Evolutionary conservation across 75 land plant species (phyloP).

Genomic region (Gnetum montanum): DNA sequence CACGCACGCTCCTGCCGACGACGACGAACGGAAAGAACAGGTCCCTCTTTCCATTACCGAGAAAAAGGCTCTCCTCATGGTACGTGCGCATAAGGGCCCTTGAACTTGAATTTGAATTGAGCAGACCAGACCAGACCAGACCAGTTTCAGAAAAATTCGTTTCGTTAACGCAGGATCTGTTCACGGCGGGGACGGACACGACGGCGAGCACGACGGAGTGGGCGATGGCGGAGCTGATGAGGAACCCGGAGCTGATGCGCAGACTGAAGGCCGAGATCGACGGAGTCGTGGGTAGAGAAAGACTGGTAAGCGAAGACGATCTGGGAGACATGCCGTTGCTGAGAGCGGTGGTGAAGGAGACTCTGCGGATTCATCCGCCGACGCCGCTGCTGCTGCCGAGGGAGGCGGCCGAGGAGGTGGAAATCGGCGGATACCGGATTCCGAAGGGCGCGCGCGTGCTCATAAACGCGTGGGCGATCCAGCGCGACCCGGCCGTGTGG

Average conservation of each 20-base stretch:
- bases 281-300: slow-evolving; percentile 2
- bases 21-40: neutral
- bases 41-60: neutral
- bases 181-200: slow-evolving; percentile 25
- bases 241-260: slow-evolving; percentile 10
- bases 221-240: slow-evolving; percentile 28
- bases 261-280: slow-evolving; percentile 5
- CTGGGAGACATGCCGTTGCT: slow-evolving; percentile 6
- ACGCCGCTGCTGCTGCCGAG: slow-evolving; percentile 16
- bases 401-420: neutral
- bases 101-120: no score
- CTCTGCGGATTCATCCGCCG: slow-evolving; percentile 14
- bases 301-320: slow-evolving; percentile 3
- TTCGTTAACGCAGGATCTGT: neutral
- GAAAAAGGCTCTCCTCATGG: slow-evolving; percentile 1
- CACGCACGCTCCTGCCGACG: neutral
- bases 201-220: slow-evolving; percentile 15
- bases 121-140: neutral
- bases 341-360: slow-evolving; percentile 9
- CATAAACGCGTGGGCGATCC: slow-evolving; percentile 18
- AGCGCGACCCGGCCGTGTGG: slow-evolving; percentile 18
- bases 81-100: no score
- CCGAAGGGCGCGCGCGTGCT: slow-evolving; percentile 14
- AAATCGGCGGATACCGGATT: slow-evolving; percentile 15
- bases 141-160: neutral